Evolutionary conservation across 1,284 basidiomycete species (phyloP), one percentile per base, ranked within the genome.

Genomic region (Sporisorium iseilematis-ciliati): DNA sequence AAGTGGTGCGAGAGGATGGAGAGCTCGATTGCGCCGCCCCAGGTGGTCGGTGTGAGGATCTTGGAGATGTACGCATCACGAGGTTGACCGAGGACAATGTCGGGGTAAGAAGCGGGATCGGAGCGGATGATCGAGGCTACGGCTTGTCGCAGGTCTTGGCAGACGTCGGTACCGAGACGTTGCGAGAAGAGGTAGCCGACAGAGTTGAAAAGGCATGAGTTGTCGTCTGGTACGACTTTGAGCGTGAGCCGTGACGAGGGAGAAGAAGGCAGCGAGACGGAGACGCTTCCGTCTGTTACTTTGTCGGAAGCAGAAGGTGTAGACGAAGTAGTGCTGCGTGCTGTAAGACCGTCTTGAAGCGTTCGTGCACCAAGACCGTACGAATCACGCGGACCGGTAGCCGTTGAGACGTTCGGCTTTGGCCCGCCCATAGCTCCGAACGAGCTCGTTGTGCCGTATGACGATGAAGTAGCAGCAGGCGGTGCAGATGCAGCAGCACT

Each of bases 21-120:
- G 7, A 81, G 69, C 45, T 81, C 79, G 20, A 81, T 77, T 1
- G 75, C 79, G 18, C 79, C 79, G 6, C 79, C 79, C 79, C 79
- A 80, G 10, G 56, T 57, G 10, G 45, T 49, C 2, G 46, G 56
- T 10, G 46, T 29, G 12, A 57, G 46, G 46, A 75, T 75, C 60
- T 70, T 70, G 31, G 57, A 43, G 20, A 75, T 62, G 38, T 75
- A 75, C 5, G 21, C 21, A 6, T 75, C 73, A 23, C 73, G 63
- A 2, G 64, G 55, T 29, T 67, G 60, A 14, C 78, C 80, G 2
- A 82, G 65, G 0, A 82, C 62, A 2, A 75, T 75, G 7, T 80
- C 78, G 0, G 70, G 60, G 26, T 77, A 82, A 16, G 40, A 35
- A 14, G 23, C 41, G 7, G 71, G 75, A 26, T 72, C 41, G n/a